Evolutionary conservation across 257 asterid genomes (phyloP).

Genomic region (Jaltomata sinuosa): DNA sequence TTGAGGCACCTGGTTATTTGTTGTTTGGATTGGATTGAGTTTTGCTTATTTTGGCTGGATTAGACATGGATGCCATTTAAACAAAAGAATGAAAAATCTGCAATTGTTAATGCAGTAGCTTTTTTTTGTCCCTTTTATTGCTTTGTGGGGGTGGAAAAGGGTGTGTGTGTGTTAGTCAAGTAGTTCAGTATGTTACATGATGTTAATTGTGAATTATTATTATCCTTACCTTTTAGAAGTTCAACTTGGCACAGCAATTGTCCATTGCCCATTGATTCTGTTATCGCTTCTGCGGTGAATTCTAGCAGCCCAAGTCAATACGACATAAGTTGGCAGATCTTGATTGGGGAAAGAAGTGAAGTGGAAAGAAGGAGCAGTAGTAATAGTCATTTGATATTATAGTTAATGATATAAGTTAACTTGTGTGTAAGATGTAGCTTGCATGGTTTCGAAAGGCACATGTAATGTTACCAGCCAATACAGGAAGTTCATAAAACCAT

Average conservation of each 20-base stretch:
- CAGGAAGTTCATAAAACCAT: not conserved
- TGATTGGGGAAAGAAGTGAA: not conserved
- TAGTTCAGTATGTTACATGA: not conserved
- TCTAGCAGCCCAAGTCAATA: not conserved
- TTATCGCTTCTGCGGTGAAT: not conserved
- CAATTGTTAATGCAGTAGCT: not conserved
- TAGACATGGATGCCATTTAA: too few relatives aligned
- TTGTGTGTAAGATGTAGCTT: not conserved
- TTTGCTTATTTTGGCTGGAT: too few relatives aligned
- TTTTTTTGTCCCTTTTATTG: not conserved
- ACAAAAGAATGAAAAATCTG: too few relatives aligned
- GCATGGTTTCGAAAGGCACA: not conserved
- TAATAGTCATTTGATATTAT: not conserved
- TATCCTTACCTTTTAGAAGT: not conserved
- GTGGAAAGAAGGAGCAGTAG: not conserved
- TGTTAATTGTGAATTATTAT: not conserved
- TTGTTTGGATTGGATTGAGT: too few relatives aligned
- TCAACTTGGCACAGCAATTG: not conserved
- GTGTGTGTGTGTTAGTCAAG: too few relatives aligned
- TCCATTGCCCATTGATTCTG: not conserved
- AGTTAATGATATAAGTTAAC: not conserved
- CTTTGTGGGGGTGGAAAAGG: not conserved
- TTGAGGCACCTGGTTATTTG: too few relatives aligned
- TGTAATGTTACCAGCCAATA: not conserved
- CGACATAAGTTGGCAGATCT: not conserved